Base-by-base conservation (phyloP, 2,329 filamentous ascomycete species). In the Trichoderma sp. region DNA sequence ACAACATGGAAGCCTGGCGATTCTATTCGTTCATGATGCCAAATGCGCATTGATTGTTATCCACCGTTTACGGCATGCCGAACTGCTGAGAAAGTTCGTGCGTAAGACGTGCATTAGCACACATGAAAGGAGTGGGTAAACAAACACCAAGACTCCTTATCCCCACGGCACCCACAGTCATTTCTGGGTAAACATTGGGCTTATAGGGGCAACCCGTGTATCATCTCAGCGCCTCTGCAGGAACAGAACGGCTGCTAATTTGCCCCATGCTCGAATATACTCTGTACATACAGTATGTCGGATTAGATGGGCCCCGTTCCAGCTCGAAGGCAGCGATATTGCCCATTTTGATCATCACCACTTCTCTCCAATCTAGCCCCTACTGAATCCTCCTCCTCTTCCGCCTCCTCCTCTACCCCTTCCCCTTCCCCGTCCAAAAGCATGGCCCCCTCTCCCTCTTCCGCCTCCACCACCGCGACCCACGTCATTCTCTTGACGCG, bases 401-500 rank as follows among this genome's bases (percentile, higher is more conserved):
- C 66, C 12, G 21, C 67, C 33, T 3, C 68, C 56, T 33, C 68
- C 74, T 41, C 74, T 75, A 9, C 74, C 74, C 38, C 74, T 75
- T 33, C 68, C 67, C 21, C 74, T 62, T 45, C 68, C 74, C 11
- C 84, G 79, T 2, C 84, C 79, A 24, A 56, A 56, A 14, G 82
- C 79, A 0, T 84, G 80, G 3, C 86, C 80, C 11, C 85, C 79
- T 6, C 86, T 80, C 12, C 85, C 79, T 11, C 84, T 80, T 16
- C 84, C 79, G 0, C 85, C 82, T n/a, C 85, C 77, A 11, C 84
- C 79, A 14, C 84, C 80, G 21, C 84, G 80, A 6, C 79, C 76
- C 56, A 77, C 74, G 75, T 82, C 80, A 71, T 84, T 80, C 71
- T 82, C 82, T 2, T 86, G 85, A 24, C 88, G 85, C 14, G 93